Evolutionary conservation across 495 filamentous ascomycete species (phyloP), one percentile per base, ranked within the genome.

Genomic region (Elasticomyces elasticus): DNA sequence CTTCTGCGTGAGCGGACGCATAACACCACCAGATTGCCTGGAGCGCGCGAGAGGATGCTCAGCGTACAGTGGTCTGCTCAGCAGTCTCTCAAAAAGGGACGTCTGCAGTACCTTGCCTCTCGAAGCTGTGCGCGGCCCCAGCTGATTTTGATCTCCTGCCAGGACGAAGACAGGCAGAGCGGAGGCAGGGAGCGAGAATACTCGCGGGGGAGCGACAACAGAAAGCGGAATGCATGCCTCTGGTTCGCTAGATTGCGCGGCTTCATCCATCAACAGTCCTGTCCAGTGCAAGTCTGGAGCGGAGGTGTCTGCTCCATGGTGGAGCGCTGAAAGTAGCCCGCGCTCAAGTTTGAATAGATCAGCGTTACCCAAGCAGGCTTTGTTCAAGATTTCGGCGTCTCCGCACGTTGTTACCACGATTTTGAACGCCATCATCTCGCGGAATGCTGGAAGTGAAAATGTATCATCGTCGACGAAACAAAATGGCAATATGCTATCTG

Each of bases 81-180:
- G 76, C 3, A 80, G 66, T 6, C 77, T 71, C 46, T 74, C 76
- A 55, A 80, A 76, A 15, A 79, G 66, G 15, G 74, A 77, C 20
- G 66, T 69, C 44, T 69, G 57, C 9, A 80, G 60, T 5, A 67
- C 66, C 5, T 73, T 56, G 13, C 51, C 45, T 47, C 60, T 67
- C 22, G 67, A 67, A 19, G 70, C 71, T 12, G 71, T 75, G 40
- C 73, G 69, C 15, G 77, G 75, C 20, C 71, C 72, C 37, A 80
- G 72, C 59, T 79, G 77, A 57, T 71, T 67, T 46, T 79, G 69
- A 60, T 80, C 77, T 22, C 77, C 77, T 28, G 75, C 78, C 77
- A 80, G 78, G 13, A 76, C 71, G 15, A 80, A 67, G 19, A 74
- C 72, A 7, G 59, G 69, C 48, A 68, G 66, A 28, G 52, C 42